A percentile compares a stretch with the other conserved stretches of the same genome.
phyloP scores from a whole-genome alignment of 345 rosid species.

The Eucalyptus dawsonii region DNA sequence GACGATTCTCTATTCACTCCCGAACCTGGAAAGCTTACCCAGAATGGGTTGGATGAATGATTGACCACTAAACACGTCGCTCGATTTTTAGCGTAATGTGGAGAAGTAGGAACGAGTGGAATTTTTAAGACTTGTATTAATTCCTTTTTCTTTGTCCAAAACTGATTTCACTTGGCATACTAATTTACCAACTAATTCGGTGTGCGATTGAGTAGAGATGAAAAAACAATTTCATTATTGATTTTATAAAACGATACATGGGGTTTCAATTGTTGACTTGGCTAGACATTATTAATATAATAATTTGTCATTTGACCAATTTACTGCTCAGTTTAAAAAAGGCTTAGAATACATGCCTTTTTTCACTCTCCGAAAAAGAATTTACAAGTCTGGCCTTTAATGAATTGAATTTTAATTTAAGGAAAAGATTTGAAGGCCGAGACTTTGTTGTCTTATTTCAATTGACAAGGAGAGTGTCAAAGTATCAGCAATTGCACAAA shows the following conservation, averaged over 20 bases:
- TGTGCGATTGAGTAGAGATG: not conserved
- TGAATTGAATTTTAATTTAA: not conserved
- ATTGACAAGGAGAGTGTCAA: not conserved
- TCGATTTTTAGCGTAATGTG: not conserved
- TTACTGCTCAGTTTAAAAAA: not conserved
- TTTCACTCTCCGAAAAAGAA: not conserved
- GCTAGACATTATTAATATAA: not conserved
- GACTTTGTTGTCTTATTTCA: not conserved
- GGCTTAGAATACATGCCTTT: not conserved
- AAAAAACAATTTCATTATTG: not conserved
- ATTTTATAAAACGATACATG: not conserved
- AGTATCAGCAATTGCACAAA: not conserved
- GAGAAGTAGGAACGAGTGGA: not conserved
- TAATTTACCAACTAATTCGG: not conserved
- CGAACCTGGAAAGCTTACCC: not conserved
- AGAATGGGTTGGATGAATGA: not conserved
- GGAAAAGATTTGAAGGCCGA: not conserved
- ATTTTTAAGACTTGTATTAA: not conserved
- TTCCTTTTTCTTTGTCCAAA: not conserved
- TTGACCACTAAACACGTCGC: rapidly evolving
- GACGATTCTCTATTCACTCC: not conserved
- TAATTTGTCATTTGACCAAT: not conserved
- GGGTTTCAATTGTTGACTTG: not conserved
- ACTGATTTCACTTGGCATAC: not conserved
- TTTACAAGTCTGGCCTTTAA: not conserved